Base-by-base conservation (phyloP, 768 basidiomycete genomes). In the Rhizopogon rudus region DNA sequence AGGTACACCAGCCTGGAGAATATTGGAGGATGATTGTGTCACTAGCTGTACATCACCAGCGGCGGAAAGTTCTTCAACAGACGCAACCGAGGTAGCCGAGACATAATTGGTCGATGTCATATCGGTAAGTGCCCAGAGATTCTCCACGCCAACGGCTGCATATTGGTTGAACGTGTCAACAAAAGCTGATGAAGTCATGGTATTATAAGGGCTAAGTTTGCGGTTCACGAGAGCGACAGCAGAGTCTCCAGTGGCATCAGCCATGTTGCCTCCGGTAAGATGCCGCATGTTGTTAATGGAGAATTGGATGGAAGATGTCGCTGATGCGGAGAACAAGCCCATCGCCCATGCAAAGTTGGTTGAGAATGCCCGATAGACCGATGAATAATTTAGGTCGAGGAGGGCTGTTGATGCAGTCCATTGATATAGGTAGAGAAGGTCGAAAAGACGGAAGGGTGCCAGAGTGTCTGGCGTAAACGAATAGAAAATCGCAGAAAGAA, bases 321-420 rank as follows among this genome's bases (percentile, higher is more conserved):
- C 62, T 1, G 82, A 80, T 33, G 71, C 68, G 20, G 80, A 69
- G 54, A 92, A 81, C 12, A 98, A 72, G 0, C 92, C 91, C 65
- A 96, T 70, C 0, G 90, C 79, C 94, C 93, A 98, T 0, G 86
- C 82, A 61, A 96, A 97, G 64, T 98, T 98, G 65, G 86, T 76
- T 2, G 88, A 77, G 62, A 86, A 98, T 22, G 87, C 80, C 51
- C 84, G 80, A 70, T 93, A 98, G 12, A 87, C 81, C 40, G 82
- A 80, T 1, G 96, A 90, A 65, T 94, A 98, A 69, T 98, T 89
- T 65, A 98, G 80, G 61, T 82, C 81, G 53, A 97, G 79, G 60
- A 98, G 78, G 3, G 81, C 87, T 3, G 90, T 86, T 28, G 82
- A 80, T 28, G 88, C 91, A 51, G 95, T 87, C 64, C 84, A 78